These are phyloP conservation scores for Intubia oerlemansii DNA, from an alignment of 2,329 filamentous ascomycete genomes.

Conservation along the genomic window DNA sequence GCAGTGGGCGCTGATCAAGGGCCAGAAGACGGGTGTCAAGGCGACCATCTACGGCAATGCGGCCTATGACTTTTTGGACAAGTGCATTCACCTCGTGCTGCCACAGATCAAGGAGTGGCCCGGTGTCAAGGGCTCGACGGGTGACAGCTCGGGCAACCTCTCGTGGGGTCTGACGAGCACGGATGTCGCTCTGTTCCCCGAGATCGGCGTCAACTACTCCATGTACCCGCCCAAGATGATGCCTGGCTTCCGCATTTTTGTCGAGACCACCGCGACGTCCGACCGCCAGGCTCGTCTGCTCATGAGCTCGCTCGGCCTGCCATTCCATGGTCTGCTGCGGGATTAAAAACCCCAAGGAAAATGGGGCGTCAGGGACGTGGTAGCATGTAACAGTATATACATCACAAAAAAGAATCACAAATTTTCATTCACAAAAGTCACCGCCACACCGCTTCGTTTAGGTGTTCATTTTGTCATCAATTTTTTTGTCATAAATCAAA, in stretches of 20 bases:
- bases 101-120: conserved; percentile 94
- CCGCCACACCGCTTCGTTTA: no score
- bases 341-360: no score
- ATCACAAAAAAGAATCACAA: no score
- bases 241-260: conserved; percentile 62
- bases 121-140: conserved; percentile 43
- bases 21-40: conserved; percentile 55
- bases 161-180: conserved; percentile 58
- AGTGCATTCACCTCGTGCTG: conserved; percentile 73
- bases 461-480: no score
- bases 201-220: conserved; percentile 80
- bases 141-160: conserved; percentile 77
- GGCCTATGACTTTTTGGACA: conserved; percentile 80
- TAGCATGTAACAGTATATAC: neutral
- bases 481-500: no score
- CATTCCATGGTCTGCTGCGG: conserved; percentile 43
- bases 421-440: no score
- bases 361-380: no score
- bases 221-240: conserved; percentile 51
- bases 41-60: conserved; percentile 56
- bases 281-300: conserved; percentile 70
- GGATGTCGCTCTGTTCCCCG: conserved; percentile 68
- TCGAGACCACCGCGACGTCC: conserved; percentile 68
- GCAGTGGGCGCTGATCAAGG: conserved; percentile 52
- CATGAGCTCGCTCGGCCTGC: conserved; percentile 48